These are phyloP conservation scores for Plasmopara viticola DNA, from an alignment of 352 stramenopile species.

Conservation along the genomic window DNA sequence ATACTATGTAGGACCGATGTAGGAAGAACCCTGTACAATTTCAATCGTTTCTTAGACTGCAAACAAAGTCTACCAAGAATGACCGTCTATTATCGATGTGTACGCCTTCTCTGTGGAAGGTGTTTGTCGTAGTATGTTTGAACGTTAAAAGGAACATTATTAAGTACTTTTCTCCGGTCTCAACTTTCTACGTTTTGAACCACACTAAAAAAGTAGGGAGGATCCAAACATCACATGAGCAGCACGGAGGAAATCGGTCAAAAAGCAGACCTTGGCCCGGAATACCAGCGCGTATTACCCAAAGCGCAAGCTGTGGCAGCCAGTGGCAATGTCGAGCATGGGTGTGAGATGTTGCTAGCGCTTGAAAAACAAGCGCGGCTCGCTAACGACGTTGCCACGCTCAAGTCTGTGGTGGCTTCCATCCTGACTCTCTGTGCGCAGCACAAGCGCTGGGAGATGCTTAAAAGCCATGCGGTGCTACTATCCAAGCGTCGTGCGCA, in stretches of 20 bases:
- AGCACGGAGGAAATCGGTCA: conserved; percentile 74
- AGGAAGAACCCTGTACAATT: too few relatives aligned
- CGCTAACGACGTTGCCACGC: conserved; percentile 80
- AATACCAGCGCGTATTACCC: conserved; percentile 61
- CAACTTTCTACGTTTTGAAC: too few relatives aligned
- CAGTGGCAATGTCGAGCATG: conserved; percentile 74
- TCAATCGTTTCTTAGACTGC: too few relatives aligned
- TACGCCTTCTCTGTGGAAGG: too few relatives aligned
- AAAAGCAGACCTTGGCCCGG: conserved; percentile 64
- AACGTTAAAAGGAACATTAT: too few relatives aligned
- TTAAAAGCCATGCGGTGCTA: conserved; percentile 82
- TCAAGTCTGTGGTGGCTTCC: conserved; percentile 71
- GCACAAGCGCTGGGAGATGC: conserved; percentile 85
- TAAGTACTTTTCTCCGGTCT: too few relatives aligned
- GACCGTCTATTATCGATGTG: too few relatives aligned
- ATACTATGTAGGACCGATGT: too few relatives aligned
- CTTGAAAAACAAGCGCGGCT: conserved; percentile 81
- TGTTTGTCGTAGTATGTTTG: too few relatives aligned
- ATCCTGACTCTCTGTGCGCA: conserved; percentile 75
- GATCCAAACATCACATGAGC: conserved; percentile 35
- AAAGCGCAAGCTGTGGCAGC: conserved; percentile 58
- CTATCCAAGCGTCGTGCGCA: conserved; percentile 87
- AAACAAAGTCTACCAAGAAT: too few relatives aligned
- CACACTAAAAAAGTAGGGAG: neutral
- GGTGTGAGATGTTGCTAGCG: conserved; percentile 73